Evolutionary conservation across 2,329 filamentous ascomycete genomes (phyloP), one percentile per base, ranked within the genome.

Genomic region (Orbilia brochopaga): DNA sequence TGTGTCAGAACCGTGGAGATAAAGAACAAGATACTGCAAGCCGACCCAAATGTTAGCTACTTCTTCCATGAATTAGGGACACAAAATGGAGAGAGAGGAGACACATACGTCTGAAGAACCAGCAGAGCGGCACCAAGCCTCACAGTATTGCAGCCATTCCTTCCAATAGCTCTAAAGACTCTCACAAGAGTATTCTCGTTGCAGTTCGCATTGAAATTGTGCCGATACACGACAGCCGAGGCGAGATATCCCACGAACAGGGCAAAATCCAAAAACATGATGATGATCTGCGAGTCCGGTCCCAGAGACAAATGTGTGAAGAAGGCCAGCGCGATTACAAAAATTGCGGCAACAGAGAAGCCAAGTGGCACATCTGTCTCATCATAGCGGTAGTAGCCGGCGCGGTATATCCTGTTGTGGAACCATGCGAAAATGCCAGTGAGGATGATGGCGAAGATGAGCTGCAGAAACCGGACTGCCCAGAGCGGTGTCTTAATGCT

Each of bases 351-450:
- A 51, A 73, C 37, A 3, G 74, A 74, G 73, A 75, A 60, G 19
- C 70, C 60, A 48, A 75, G 67, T 2, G 75, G 70, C 2, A 61
- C 53, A 10, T 67, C 57, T 11, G 48, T 53, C 8, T 24, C 37
- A 11, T 66, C 51, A 30, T 50, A 48, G 1, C 27, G 55, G 27
- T 17, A 54, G 23, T 48, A 57, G 19, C 59, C 53, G 21, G 69
- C 69, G 11, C 69, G 63, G 11, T 59, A 66, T 52, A 74, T 59
- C 54, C 67, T 56, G 23, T 74, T 21, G 46, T 76, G 73, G 56
- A 75, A 72, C 62, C 75, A 77, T 21, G 73, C 58, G 24, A 74
- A 67, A 24, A 69, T 53, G 17, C 75, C 74, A 21, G 75, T 61
- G 19, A 77, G 74, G 40, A 75, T 74, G 27, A 76, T 50, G 35